Base-by-base conservation (phyloP, 2,329 filamentous ascomycete species). In the Aspergillus novoparasiticus region DNA sequence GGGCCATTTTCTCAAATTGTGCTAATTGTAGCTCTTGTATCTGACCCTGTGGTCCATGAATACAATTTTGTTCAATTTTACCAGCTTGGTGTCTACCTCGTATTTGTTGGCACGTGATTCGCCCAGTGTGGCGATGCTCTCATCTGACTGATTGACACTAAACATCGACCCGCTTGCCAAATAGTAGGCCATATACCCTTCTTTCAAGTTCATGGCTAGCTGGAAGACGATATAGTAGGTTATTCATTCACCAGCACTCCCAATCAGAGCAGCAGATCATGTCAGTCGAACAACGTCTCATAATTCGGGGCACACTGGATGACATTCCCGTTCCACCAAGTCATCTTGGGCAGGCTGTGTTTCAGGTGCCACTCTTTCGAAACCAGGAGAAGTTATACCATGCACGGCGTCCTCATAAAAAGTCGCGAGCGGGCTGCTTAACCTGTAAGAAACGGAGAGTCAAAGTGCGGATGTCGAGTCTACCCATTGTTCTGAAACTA, bases 401-500 rank as follows among this genome's bases (percentile, higher is more conserved):
- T 50, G 28, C 66, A 4, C 64, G 67, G 26, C 59, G 66, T 19
- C 45, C 67, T 0, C 74, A 76, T 60, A 70, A 64, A 12, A 76
- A 76, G 36, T 75, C 74, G 6, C 63, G 73, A 46, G 59, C 62
- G 0, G 73, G 74, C 0, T 75, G 74, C 57, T 19, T 69, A 12
- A 65, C 68, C 2, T 76, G 74, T 62, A 76, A 76, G 58, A 68
- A 65, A 43, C 63, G 74, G 36, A 67, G 72, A 56, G 66, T 76
- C 21, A 76, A 76, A 68, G 74, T 75, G 63, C 45, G 64, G 14
- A 51, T 36, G 26, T 32, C 21, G 19, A 8, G 12, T 28, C 9
- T n/a, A n/a, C n/a, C n/a, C n/a, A n/a, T n/a, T n/a, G 2, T 43
- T 28, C 21, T 9, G 14, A n/a, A 50, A n/a, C 23, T 50, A 30